A percentile compares a stretch with the other conserved stretches of the same genome.
Evolutionary conservation across 108 stramenopile species (phyloP).

Genomic region (Epithemia pelagica): DNA sequence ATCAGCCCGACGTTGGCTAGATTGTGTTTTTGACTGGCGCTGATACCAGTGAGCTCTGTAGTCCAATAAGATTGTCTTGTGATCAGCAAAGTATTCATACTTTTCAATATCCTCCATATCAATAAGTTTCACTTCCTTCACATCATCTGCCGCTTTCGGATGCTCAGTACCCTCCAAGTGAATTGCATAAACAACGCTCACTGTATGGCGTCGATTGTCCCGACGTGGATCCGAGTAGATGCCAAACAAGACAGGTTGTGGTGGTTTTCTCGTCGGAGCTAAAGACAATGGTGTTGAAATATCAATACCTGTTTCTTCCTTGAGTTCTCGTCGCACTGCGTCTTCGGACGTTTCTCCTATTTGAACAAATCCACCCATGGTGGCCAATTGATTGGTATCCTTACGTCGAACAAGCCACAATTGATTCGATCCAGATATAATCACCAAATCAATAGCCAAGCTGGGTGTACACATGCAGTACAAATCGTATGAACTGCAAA

Average conservation of each 20-base stretch:
- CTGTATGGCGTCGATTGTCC: slow-evolving; percentile 65
- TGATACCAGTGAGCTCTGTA: slow-evolving; percentile 12
- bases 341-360: slow-evolving; percentile 63
- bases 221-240: slow-evolving; percentile 82
- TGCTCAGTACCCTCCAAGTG: slow-evolving; percentile 22
- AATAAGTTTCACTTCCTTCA: slow-evolving; percentile 54
- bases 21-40: background rate
- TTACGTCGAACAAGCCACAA: slow-evolving; percentile 69
- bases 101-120: slow-evolving; percentile 53
- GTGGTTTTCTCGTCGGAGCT: slow-evolving; percentile 1
- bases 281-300: background rate
- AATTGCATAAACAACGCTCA: slow-evolving; percentile 47
- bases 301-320: slow-evolving; percentile 72
- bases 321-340: slow-evolving; percentile 63
- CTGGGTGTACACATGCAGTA: slow-evolving; percentile 88
- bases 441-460: slow-evolving; percentile 73
- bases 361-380: slow-evolving; percentile 83
- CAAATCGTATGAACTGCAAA: slow-evolving; percentile 52
- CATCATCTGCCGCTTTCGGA: slow-evolving; percentile 80
- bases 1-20: no score
- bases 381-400: slow-evolving; percentile 76
- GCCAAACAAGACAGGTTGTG: slow-evolving; percentile 48
- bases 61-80: slow-evolving; percentile 45
- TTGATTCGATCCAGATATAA: slow-evolving; percentile 29
- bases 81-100: slow-evolving; percentile 42